Conservation (phyloP, 2,329 filamentous ascomycete genomes). For the Colletotrichum tropicicola region DNA sequence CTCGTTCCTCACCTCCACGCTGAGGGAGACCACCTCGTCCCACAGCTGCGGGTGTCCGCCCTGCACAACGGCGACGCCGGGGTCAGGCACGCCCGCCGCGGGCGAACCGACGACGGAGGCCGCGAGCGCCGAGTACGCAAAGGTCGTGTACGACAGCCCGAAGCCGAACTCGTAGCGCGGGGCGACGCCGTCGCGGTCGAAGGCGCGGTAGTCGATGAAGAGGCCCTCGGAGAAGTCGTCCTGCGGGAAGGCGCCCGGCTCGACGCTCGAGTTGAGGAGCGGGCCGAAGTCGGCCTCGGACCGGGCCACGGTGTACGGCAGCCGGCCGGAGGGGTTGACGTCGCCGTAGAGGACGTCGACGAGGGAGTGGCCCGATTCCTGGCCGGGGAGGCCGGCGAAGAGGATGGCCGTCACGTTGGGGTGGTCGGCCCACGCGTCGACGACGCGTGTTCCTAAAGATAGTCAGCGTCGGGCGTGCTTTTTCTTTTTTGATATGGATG, state of each 20-base stretch:
- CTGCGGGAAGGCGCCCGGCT: slow-evolving; percentile 53
- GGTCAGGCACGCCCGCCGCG: slow-evolving; percentile 46
- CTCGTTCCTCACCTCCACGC: slow-evolving; percentile 50
- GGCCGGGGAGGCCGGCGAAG: slow-evolving; percentile 71
- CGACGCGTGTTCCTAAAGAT: slow-evolving; percentile 47
- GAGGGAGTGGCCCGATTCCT: slow-evolving; percentile 67
- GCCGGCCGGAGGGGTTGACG: slow-evolving; percentile 62
- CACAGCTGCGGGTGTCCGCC: slow-evolving; percentile 58
- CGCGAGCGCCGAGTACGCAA: slow-evolving; percentile 53
- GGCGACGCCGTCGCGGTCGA: slow-evolving; percentile 56
- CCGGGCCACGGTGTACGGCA: slow-evolving; percentile 69
- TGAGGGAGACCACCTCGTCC: slow-evolving; percentile 52
- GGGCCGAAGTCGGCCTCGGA: slow-evolving; percentile 64
- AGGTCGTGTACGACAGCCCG: slow-evolving; percentile 65
- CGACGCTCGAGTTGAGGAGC: slow-evolving; percentile 41
- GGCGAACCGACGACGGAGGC: slow-evolving; percentile 43
- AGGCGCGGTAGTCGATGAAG: slow-evolving; percentile 64
- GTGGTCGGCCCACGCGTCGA: slow-evolving; percentile 70
- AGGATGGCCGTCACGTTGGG: slow-evolving; percentile 71
- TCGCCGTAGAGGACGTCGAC: slow-evolving; percentile 67
- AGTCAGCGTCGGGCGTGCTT: background rate
- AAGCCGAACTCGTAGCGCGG: slow-evolving; percentile 66
- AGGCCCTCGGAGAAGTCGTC: slow-evolving; percentile 61
- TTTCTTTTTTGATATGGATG: too few relatives aligned
- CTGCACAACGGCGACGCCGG: slow-evolving; percentile 47